phyloP scores from a whole-genome alignment of 2,329 filamentous ascomycete species.

The Talaromyces sp. region DNA sequence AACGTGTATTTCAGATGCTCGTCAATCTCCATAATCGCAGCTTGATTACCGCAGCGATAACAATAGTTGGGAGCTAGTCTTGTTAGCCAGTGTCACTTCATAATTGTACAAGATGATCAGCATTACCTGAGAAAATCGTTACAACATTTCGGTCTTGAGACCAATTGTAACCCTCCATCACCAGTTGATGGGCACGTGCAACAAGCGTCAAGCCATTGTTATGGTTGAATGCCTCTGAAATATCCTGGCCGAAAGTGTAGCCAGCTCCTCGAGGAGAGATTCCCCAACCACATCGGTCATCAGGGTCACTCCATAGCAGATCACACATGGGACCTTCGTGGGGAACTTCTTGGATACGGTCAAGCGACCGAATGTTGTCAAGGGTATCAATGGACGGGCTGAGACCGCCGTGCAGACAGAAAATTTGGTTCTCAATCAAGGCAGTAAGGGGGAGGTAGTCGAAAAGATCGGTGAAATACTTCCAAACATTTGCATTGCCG shows the following conservation, averaged over 20 bases:
- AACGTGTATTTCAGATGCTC: conserved; percentile 99
- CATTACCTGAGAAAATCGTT: conserved; percentile 90
- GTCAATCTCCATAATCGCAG: conserved; percentile 99
- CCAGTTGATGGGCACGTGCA: conserved; percentile 92
- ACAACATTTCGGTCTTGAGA: conserved; percentile 97
- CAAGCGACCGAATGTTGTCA: conserved; percentile 90
- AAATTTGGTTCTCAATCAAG: conserved; percentile 98
- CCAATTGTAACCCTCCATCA: conserved; percentile 99
- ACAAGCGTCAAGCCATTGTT: conserved; percentile 97
- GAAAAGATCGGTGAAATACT: conserved; percentile 98
- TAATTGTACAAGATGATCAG: background rate
- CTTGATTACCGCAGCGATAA: conserved; percentile 98
- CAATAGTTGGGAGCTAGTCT: conserved; percentile 82
- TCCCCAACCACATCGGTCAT: conserved; percentile 93
- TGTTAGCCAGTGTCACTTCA: background rate
- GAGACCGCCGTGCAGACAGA: conserved; percentile 94
- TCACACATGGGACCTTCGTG: conserved; percentile 99
- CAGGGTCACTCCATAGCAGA: conserved; percentile 94
- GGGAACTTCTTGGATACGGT: conserved; percentile 96
- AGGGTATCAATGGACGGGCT: conserved; percentile 94
- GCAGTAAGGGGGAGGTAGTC: conserved; percentile 97
- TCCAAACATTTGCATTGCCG: conserved; percentile 98
- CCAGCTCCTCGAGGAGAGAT: conserved; percentile 92
- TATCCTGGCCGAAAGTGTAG: conserved; percentile 95
- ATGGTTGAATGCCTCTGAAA: conserved; percentile 97